phyloP scores from a whole-genome alignment of 805 yeast species.

The Candida corydali region DNA sequence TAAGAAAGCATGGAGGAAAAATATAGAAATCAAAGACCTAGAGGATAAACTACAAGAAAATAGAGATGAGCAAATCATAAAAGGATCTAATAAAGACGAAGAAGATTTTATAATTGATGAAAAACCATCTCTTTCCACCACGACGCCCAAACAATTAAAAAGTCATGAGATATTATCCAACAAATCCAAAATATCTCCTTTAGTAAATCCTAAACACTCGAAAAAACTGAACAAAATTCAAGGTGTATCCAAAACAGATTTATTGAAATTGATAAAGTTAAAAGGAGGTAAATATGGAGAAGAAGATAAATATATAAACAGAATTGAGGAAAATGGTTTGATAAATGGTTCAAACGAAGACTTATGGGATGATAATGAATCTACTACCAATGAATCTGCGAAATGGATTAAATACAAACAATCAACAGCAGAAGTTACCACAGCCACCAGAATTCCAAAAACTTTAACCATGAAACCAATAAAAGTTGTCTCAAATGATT shows the following conservation, averaged over 20 bases:
- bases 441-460: conserved; percentile 38
- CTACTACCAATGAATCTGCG: conserved; percentile 16
- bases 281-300: conserved; percentile 49
- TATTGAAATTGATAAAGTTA: conserved; percentile 62
- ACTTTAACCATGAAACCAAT: conserved; percentile 53
- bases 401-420: conserved; percentile 10
- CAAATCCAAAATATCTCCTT: conserved; percentile 73
- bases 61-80: conserved; percentile 55
- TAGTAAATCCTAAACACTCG: conserved; percentile 18
- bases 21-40: conserved; percentile 80
- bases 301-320: conserved; percentile 11
- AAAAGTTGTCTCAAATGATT: conserved; percentile 46
- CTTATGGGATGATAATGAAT: conserved; percentile 62
- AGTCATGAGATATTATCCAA: conserved; percentile 65
- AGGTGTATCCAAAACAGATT: conserved; percentile 61
- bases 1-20: conserved; percentile 88
- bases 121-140: conserved; percentile 47
- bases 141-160: conserved; percentile 44
- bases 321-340: conserved; percentile 62
- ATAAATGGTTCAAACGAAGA: conserved; percentile 45
- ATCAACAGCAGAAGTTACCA: conserved; percentile 15
- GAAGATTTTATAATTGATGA: conserved; percentile 57
- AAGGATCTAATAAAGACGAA: conserved; percentile 52
- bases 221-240: conserved; percentile 31
- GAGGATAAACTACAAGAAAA: conserved; percentile 65